Base-by-base conservation (phyloP, 1,284 basidiomycete genomes). In the Trametes hirsuta region DNA sequence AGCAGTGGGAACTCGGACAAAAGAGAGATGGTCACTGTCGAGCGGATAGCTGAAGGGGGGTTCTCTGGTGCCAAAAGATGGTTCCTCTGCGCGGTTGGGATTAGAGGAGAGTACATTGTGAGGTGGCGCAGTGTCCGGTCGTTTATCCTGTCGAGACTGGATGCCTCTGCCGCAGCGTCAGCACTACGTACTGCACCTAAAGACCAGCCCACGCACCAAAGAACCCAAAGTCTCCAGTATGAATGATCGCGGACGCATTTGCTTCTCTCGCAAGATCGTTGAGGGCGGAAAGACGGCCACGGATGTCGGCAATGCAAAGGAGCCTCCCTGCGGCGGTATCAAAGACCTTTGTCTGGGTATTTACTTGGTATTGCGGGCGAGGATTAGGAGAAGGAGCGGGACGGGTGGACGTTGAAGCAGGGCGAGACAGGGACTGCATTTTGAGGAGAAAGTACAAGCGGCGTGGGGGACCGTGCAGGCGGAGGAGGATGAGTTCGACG, bases 151-250 rank as follows among this genome's bases (percentile, higher is more conserved):
- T 91, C 91, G 55, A 97, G 80, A 73, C 91, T 95, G 61, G 84
- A 84, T 21, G 84, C 79, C 75, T 95, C 94, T 91, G 45, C 64
- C 53, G 61, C 59, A 53, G 58, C 45, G 54, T 64, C 51, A 65
- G 60, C 24, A 47, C 12, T 47, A 12, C 41, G 42, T 22, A 21
- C 11, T 3, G 18, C 54, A 35, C 39, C 35, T 14, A 45, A 24
- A 15, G 11, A 39, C 41, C 24, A 10, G 25, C 10, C 24, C 18
- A 76, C 85, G 61, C 63, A 91, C 91, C 91, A 76, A 97, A 97
- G 77, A 99, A 98, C 59, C 97, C 97, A 88, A 99, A 99, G 81
- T 99, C 97, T 58, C 97, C 97, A 0, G 96, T 98, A 76, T 99
- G 97, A 64, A 99, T 94, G 75, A 99, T 91, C 21, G 95, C 97